A percentile compares a stretch with the other conserved stretches of the same genome.
Evolutionary conservation across 768 basidiomycete genomes (phyloP).

Genomic region (Pisolithus orientalis): DNA sequence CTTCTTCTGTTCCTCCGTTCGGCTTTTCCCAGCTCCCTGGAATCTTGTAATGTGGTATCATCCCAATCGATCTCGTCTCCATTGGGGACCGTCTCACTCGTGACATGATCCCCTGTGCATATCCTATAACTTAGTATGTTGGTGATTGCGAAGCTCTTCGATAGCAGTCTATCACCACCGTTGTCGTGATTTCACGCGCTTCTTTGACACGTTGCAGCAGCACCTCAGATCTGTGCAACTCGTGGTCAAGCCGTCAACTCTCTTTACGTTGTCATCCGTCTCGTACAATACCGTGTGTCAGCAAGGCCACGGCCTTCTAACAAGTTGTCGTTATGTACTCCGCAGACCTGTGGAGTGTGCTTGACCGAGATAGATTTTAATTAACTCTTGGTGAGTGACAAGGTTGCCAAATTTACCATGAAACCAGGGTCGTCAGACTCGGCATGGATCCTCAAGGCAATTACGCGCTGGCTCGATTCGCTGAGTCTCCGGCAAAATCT

Average conservation of each 20-base stretch:
- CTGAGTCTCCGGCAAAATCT: conserved; percentile 29
- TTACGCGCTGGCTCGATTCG: conserved; percentile 32
- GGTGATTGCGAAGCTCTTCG: conserved; percentile 17
- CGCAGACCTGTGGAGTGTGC: conserved; percentile 29
- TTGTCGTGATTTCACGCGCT: conserved; percentile 30
- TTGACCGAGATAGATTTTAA: conserved; percentile 30
- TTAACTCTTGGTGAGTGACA: conserved; percentile 21
- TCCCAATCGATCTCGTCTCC: no score
- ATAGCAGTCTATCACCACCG: conserved; percentile 28
- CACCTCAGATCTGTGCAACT: conserved; percentile 24
- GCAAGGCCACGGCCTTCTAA: conserved; percentile 26
- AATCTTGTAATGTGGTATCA: no score
- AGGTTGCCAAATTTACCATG: conserved; percentile 16
- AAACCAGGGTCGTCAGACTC: conserved; percentile 24
- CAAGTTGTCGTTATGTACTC: conserved; percentile 30
- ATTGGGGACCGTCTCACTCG: not conserved
- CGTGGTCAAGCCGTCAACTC: conserved; percentile 24
- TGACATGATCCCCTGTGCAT: conserved; percentile 9
- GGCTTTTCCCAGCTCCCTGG: not conserved
- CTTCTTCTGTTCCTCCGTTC: conserved; percentile 11
- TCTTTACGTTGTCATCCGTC: conserved; percentile 26
- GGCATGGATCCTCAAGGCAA: conserved; percentile 29
- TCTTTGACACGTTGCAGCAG: conserved; percentile 30
- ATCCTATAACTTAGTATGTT: conserved; percentile 8
- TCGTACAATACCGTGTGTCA: conserved; percentile 13